Percentiles rank a stretch among this genome's conserved stretches.
phyloP scores from a whole-genome alignment of 208 protist genomes.

The Trypanosoma grayi region DNA sequence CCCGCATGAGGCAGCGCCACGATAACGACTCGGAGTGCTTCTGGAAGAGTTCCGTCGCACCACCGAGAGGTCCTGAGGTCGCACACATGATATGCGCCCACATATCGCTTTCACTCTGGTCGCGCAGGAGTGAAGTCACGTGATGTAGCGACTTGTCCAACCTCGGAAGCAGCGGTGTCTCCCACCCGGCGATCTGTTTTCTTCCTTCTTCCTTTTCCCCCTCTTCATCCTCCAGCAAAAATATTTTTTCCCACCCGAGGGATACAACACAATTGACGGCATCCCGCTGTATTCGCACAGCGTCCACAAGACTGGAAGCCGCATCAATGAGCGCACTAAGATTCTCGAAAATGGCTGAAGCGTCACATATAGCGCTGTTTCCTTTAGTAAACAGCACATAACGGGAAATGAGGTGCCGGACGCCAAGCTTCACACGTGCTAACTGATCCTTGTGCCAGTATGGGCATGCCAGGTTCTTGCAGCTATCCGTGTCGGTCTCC shows the following conservation, averaged over 20 bases:
- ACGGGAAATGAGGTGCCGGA: neutral
- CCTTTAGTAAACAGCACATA: conserved; percentile 1
- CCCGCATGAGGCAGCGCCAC: conserved; percentile 66
- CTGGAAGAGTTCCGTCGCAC: conserved; percentile 31
- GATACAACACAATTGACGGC: conserved; percentile 15
- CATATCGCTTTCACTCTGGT: conserved; percentile 5
- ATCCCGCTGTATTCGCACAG: conserved; percentile 12
- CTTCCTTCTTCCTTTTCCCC: neutral
- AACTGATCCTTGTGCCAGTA: conserved; percentile 75
- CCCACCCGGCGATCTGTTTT: neutral
- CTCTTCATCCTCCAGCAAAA: conserved; percentile 12
- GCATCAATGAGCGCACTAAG: neutral
- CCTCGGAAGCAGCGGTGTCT: conserved; percentile 5
- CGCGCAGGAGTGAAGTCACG: conserved; percentile 7
- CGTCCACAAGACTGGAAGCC: conserved; percentile 9
- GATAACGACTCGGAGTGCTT: conserved; percentile 33
- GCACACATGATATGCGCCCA: conserved; percentile 19
- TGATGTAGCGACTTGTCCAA: neutral
- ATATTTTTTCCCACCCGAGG: conserved; percentile 8
- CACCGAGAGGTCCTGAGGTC: neutral
- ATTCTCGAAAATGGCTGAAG: conserved; percentile 1
- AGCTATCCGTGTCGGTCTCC: conserved; percentile 29
- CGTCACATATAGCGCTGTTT: conserved; percentile 17
- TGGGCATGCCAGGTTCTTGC: conserved; percentile 40
- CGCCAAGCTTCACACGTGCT: conserved; percentile 34